Evolutionary conservation across 805 yeast species (phyloP).

Genomic region (Monosporozyma unispora): DNA sequence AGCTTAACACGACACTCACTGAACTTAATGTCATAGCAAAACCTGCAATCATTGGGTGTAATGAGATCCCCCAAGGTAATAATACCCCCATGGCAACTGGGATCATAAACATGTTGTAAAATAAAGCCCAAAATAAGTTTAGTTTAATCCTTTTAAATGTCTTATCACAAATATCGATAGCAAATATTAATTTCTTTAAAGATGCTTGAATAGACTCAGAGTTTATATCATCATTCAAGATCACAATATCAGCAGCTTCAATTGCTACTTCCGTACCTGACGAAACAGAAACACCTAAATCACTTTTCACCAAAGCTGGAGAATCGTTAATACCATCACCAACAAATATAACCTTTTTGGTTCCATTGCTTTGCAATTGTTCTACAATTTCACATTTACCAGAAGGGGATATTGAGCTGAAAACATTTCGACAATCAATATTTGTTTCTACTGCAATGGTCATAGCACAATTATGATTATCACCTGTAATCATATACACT

Average conservation of each 20-base stretch:
- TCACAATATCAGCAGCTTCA: conserved; percentile 90
- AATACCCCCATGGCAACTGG: conserved; percentile 94
- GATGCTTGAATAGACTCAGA: conserved; percentile 11
- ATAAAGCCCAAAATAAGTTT: conserved; percentile 80
- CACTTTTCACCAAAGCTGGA: conserved; percentile 84
- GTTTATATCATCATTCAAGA: conserved; percentile 34
- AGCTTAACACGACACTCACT: conserved; percentile 76
- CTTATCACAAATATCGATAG: conserved; percentile 56
- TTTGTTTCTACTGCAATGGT: conserved; percentile 60
- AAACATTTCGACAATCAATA: conserved; percentile 53
- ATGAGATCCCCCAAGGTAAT: conserved; percentile 62
- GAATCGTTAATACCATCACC: conserved; percentile 99
- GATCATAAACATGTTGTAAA: conserved; percentile 75
- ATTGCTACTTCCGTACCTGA: conserved; percentile 94
- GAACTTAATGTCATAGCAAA: conserved; percentile 91
- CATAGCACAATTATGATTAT: conserved; percentile 51
- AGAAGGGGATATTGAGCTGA: conserved; percentile 67
- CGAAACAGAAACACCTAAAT: conserved; percentile 84
- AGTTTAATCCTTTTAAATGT: conserved; percentile 68
- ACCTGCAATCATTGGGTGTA: conserved; percentile 86
- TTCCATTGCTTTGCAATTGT: conserved; percentile 39
- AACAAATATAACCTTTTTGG: conserved; percentile 61
- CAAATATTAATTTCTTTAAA: conserved; percentile 46
- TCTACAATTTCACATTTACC: conserved; percentile 64
- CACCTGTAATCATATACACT: conserved; percentile 90